Evolutionary conservation across 306 rosid genomes (phyloP).

Genomic region (Vigna radiata): DNA sequence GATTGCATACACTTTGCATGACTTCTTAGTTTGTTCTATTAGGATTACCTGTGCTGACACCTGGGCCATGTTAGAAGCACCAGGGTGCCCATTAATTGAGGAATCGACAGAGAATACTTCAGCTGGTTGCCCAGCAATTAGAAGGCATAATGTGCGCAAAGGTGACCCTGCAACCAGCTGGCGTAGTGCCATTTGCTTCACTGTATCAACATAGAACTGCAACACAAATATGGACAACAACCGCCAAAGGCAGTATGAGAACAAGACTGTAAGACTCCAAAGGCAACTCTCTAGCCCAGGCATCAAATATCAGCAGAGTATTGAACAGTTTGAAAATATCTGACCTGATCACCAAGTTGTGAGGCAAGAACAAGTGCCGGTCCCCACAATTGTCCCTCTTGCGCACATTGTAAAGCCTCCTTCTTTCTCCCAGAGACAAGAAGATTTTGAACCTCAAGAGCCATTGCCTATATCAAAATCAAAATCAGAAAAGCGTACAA

Average conservation of each 20-base stretch:
- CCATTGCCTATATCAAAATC: slow-evolving; percentile 69
- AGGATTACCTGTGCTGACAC: slow-evolving; percentile 74
- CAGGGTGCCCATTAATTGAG: slow-evolving; percentile 47
- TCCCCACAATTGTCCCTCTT: slow-evolving; percentile 97
- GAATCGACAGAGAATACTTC: slow-evolving; percentile 71
- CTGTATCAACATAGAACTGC: slow-evolving; percentile 94
- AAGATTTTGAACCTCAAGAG: slow-evolving; percentile 88
- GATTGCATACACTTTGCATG: slow-evolving; percentile 18
- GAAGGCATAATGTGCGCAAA: slow-evolving; percentile 88
- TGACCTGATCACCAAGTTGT: slow-evolving; percentile 97
- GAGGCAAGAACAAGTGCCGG: slow-evolving; percentile 97
- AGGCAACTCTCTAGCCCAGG: slow-evolving; percentile 34
- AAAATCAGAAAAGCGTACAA: slow-evolving; percentile 41
- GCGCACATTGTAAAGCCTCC: slow-evolving; percentile 94
- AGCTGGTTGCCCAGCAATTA: slow-evolving; percentile 94
- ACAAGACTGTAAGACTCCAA: not conserved
- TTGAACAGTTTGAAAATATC: slow-evolving; percentile 30
- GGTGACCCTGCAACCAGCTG: slow-evolving; percentile 92
- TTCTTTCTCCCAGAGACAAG: slow-evolving; percentile 87
- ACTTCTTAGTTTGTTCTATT: slow-evolving; percentile 37
- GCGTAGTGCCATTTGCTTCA: slow-evolving; percentile 88
- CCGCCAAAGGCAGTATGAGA: slow-evolving; percentile 22
- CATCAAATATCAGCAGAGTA: slow-evolving; percentile 33
- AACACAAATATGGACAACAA: slow-evolving; percentile 43
- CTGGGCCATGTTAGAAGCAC: slow-evolving; percentile 52